Base-by-base conservation (phyloP, 208 protist species). In the Leishmania tropica region DNA sequence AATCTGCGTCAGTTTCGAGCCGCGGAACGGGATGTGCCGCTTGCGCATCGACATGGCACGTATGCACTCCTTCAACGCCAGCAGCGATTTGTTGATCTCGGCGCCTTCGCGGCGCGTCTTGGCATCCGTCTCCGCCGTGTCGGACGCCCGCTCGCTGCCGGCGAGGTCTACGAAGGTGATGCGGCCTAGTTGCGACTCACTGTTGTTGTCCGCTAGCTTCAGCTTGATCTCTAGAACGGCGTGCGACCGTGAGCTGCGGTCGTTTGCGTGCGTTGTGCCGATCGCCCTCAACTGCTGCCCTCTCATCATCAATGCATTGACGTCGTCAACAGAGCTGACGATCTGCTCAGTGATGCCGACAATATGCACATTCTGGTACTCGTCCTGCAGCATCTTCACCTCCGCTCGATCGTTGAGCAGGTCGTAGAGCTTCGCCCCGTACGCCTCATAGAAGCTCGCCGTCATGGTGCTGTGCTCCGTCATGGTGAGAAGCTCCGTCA, bases 81-180 rank as follows among this genome's bases (percentile, higher is more conserved):
- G 89, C 13, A 99, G 87, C 6, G 92, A 98, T 86, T 99, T 99
- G 89, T 99, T 99, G 86, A 99, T 99, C 83, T 99, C 96, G 37
- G 98, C 97, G 4, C 97, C 97, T 74, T 99, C 96, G 5, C 97
- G 93, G 13, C 98, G 91, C 24, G 95, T 98, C 67, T 97, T 93
- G 7, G 89, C 83, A 80, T 99, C 95, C 42, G 86, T 93, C 71
- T 97, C 85, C 2, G 78, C 83, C 17, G 98, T 99, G 82, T 99
- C 98, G 0, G 95, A 94, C 15, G 93, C 98, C 51, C 99, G 86
- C 90, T 99, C 99, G 77, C 93, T 98, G n/a, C 99, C 99, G 28
- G 99, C 99, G 7, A 99, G 88, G 83, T 99, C 99, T 42, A 99
- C 99, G 83, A 99, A 99, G 3, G 96, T 99, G 47, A 99, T 95